Base-by-base conservation (phyloP, 129 eudicot genomes). In the Flaveria robusta region DNA sequence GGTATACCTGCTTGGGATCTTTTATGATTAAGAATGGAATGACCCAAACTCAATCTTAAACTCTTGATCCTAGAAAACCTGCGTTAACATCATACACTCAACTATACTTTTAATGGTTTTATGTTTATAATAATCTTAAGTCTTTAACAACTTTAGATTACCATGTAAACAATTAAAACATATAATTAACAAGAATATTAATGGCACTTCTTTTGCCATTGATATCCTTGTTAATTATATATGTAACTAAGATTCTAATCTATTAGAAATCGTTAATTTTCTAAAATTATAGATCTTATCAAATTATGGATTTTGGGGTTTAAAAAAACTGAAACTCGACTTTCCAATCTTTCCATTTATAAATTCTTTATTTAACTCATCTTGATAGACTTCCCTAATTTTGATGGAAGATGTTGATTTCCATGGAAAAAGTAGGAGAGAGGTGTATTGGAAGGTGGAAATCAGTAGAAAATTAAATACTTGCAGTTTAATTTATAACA, bases 361-460 rank as follows among this genome's bases (percentile, higher is more conserved):
- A n/a, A 12, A 75, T 15, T 75, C 16, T 31, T 46, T 34, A 18
- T 47, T 45, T 37, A 65, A 66, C 47, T 34, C 81, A 76, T 34
- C 45, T 37, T 76, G 74, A 66, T 65, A 47, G 34, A 66, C 66
- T 65, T 37, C 56, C 67, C 74, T 66, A 72, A 66, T 76, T 76
- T 76, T 24, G 56, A 76, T 67, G 54, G 69, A 23, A 76, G 66
- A 76, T 37, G 67, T 66, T 76, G 74, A 76, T 66, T 66, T 76
- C 56, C 46, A 67, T 76, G 74, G 14, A 66, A 63, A 65, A 76
- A 29, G 59, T 66, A 37, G 43, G 66, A 66, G 65, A 20, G 73
- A 68, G 1, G 27, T 22, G 29, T 67, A 18, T 42, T 45, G 58
- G 42, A 45, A 60, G 12, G 12, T 31, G 47, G 45, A 22, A 11